These are phyloP conservation scores for Penicillium ochrochloron DNA, from an alignment of 495 filamentous ascomycete species.

Conservation along the genomic window DNA sequence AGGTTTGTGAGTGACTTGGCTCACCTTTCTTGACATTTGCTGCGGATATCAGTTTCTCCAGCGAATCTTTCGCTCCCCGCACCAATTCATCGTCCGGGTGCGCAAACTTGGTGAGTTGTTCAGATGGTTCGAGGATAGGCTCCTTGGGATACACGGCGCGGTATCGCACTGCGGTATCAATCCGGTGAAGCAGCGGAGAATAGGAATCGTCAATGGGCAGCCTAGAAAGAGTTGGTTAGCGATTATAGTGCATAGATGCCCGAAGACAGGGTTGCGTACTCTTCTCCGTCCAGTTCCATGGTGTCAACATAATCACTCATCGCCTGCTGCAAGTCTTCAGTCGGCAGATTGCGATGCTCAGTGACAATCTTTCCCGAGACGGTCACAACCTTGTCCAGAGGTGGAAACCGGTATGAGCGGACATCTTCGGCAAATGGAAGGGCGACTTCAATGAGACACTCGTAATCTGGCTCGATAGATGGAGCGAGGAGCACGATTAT, in stretches of 20 bases:
- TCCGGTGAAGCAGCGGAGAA: conserved; percentile 89
- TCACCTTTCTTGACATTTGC: conserved; percentile 87
- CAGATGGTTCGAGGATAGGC: conserved; percentile 66
- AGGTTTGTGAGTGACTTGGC: background rate
- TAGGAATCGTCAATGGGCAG: conserved; percentile 81
- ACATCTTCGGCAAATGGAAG: conserved; percentile 96
- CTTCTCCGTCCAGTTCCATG: conserved; percentile 91
- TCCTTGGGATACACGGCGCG: conserved; percentile 77
- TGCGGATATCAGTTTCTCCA: conserved; percentile 66
- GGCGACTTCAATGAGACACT: conserved; percentile 88
- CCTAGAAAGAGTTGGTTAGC: conserved; percentile 26
- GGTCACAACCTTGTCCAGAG: conserved; percentile 85
- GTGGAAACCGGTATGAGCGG: conserved; percentile 85
- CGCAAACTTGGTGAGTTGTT: conserved; percentile 74
- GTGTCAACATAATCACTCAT: conserved; percentile 92
- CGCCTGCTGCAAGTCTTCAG: conserved; percentile 68
- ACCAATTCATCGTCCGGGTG: conserved; percentile 72
- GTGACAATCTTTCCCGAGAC: conserved; percentile 82
- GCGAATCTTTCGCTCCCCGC: conserved; percentile 52
- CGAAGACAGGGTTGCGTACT: conserved; percentile 45
- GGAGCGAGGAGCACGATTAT: conserved; percentile 81
- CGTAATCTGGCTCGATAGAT: conserved; percentile 78
- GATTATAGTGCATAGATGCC: background rate
- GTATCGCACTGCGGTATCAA: conserved; percentile 81
- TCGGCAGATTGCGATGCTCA: conserved; percentile 87